Percentiles rank a stretch among this genome's conserved stretches.
These are phyloP conservation scores for Spatholobus suberectus DNA, from an alignment of 306 rosid species.

Conservation along the genomic window DNA sequence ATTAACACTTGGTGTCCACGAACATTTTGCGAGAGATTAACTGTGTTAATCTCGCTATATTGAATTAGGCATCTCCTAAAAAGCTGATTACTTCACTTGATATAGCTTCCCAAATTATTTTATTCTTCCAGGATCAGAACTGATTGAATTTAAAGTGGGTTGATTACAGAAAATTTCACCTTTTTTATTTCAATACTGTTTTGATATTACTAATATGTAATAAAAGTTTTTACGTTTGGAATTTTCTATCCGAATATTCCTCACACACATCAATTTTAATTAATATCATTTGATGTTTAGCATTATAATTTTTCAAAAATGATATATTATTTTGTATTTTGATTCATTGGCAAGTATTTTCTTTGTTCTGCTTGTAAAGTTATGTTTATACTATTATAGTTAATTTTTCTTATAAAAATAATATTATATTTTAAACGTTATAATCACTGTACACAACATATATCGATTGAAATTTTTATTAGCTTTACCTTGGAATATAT, in stretches of 20 bases:
- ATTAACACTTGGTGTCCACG: too few relatives aligned
- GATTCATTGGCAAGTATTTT: background rate
- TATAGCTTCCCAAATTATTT: background rate
- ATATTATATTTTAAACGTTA: background rate
- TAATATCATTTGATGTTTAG: too few relatives aligned
- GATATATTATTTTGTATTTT: background rate
- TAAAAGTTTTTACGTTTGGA: background rate
- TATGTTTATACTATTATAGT: background rate
- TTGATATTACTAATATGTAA: background rate
- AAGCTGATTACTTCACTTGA: background rate
- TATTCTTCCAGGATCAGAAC: slow-evolving; percentile 3
- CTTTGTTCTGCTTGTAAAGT: background rate
- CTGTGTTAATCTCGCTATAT: too few relatives aligned
- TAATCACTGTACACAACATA: background rate
- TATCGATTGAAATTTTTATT: background rate
- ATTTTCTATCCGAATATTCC: too few relatives aligned
- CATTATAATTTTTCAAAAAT: background rate
- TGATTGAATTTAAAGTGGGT: background rate
- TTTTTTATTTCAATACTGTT: background rate
- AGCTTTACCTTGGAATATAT: background rate
- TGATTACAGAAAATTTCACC: background rate
- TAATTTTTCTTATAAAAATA: background rate
- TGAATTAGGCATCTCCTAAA: background rate
- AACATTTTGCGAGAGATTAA: too few relatives aligned
- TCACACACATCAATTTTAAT: too few relatives aligned